Base-by-base conservation (phyloP, 2,329 filamentous ascomycete species). In the Verticillium zaregamsianum region DNA sequence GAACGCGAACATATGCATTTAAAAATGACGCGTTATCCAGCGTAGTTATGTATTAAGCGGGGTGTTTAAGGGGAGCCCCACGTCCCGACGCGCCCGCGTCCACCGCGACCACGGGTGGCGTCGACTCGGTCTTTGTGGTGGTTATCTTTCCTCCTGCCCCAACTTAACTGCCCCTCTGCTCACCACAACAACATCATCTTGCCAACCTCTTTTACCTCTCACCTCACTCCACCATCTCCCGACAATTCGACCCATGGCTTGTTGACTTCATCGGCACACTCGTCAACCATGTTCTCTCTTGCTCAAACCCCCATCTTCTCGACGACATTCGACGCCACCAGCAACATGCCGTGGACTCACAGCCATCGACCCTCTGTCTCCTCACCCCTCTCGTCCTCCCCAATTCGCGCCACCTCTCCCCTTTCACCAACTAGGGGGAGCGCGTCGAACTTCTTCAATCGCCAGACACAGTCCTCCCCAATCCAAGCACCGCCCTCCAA, bases 371-470 rank as follows among this genome's bases (percentile, higher is more conserved):
- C 85, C 2, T 64, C 73, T 39, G 73, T 80, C 33, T 74, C 85
- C 1, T 87, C 85, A 57, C 85, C 84, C 6, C 81, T 86, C 4
- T 85, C 85, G 3, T 87, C 85, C 2, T 86, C 84, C 3, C 84
- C 85, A 14, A 72, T 86, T 59, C 82, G 83, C 66, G 78, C 80
- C n/a, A 77, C 80, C 5, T 80, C 82, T 12, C 75, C 77, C 12
- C 73, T 81, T 9, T 80, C 79, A 1, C 74, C 77, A 20, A 73
- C 77, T 64, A 70, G 82, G 61, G 70, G 72, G 17, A 81, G 82
- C 66, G 61, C 72, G n/a, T 69, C 32, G 9, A 52, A 55, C 31
- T 31, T 75, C 23, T 70, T 71, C n/a, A 74, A 75, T 56, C 77
- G 77, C 62, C 74, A 78, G 35, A 74, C 70, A 5, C 79, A 80